phyloP scores from a whole-genome alignment of 495 filamentous ascomycete genomes.

The Hypoxylon crocopeplum region DNA sequence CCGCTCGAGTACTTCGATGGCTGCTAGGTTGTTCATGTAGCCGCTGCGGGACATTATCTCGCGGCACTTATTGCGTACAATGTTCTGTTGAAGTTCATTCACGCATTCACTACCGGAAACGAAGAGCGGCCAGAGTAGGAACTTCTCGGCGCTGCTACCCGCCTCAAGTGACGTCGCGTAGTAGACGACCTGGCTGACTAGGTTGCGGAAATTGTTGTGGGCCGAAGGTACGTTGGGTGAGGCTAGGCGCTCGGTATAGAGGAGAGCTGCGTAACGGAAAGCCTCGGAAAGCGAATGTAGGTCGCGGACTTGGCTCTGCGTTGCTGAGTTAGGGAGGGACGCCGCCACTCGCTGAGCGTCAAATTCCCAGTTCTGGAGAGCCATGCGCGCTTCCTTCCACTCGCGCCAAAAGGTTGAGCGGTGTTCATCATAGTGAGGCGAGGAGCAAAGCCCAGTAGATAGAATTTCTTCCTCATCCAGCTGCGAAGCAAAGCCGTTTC shows the following conservation, averaged over 20 bases:
- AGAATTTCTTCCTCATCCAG: constrained; percentile 55
- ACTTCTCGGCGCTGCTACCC: constrained; percentile 73
- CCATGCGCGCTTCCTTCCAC: constrained; percentile 79
- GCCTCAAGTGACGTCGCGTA: constrained; percentile 80
- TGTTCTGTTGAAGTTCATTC: constrained; percentile 75
- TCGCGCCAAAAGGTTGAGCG: constrained; percentile 79
- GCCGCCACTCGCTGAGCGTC: constrained; percentile 57
- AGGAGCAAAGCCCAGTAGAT: constrained; percentile 40
- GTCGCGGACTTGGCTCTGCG: constrained; percentile 57
- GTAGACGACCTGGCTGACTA: constrained; percentile 80
- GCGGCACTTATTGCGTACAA: constrained; percentile 79
- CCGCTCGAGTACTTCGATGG: constrained; percentile 82
- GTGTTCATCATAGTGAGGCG: constrained; percentile 56
- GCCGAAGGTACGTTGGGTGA: constrained; percentile 75
- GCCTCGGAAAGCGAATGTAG: constrained; percentile 77
- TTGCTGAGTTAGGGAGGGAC: constrained; percentile 51
- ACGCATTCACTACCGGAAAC: constrained; percentile 91
- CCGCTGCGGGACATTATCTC: constrained; percentile 88
- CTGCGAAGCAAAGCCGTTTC: constrained; percentile 64
- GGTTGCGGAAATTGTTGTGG: constrained; percentile 80
- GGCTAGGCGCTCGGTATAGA: constrained; percentile 90
- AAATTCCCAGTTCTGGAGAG: constrained; percentile 83
- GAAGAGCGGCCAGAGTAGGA: constrained; percentile 93
- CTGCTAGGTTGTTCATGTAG: constrained; percentile 90
- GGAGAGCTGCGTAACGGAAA: constrained; percentile 86